Evolutionary conservation across 2,329 filamentous ascomycete species (phyloP).

Genomic region (Ophiostoma sp.): DNA sequence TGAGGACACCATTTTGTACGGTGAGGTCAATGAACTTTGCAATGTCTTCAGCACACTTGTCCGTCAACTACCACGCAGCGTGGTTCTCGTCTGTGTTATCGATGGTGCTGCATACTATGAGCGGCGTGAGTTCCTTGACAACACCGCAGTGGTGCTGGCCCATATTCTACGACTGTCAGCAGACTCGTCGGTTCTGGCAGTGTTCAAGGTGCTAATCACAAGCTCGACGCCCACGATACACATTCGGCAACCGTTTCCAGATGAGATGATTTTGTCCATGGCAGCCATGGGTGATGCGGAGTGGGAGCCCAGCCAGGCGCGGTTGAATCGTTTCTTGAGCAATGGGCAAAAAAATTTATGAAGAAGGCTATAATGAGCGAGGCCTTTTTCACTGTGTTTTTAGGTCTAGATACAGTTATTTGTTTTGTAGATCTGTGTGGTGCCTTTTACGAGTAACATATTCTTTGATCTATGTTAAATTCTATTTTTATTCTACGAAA

Average conservation of each 20-base stretch:
- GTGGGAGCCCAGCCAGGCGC: background rate
- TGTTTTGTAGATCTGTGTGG: too few species aligned
- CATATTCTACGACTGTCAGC: background rate
- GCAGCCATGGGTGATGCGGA: background rate
- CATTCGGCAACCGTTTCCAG: background rate
- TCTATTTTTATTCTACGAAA: too few species aligned
- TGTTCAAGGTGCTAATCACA: background rate
- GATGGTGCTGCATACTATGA: conserved; percentile 4
- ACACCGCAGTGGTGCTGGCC: background rate
- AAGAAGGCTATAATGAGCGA: too few species aligned
- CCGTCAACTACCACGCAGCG: background rate
- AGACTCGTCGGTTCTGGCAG: background rate
- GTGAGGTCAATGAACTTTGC: background rate
- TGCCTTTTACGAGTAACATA: too few species aligned
- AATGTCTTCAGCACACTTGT: background rate
- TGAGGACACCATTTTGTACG: background rate
- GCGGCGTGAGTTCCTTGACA: background rate
- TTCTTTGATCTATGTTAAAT: background rate
- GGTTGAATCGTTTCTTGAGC: background rate
- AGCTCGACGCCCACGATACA: background rate
- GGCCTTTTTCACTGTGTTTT: too few species aligned
- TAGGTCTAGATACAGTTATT: too few species aligned
- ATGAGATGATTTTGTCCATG: background rate
- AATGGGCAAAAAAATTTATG: too few species aligned
- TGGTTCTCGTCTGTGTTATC: background rate